A percentile compares a stretch with the other conserved stretches of the same genome.
Conservation (phyloP, 2,329 filamentous ascomycete genomes). For the Emmonsiellopsis sp. region DNA sequence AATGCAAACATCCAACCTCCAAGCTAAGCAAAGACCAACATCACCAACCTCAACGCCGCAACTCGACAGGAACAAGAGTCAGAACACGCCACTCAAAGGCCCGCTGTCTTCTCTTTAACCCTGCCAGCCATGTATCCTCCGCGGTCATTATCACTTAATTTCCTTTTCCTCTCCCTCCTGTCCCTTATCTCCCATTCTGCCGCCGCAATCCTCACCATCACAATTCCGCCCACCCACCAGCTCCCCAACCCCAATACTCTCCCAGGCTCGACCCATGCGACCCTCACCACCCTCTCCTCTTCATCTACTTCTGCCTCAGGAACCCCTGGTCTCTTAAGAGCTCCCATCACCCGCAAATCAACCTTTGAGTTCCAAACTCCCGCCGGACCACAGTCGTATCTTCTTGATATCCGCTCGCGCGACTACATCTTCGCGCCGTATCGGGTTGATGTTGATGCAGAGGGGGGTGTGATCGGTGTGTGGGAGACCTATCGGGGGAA, state of each 20-base stretch:
- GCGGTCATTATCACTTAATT: slow-evolving; percentile 1
- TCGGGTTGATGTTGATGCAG: slow-evolving; percentile 56
- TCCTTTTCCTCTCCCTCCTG: slow-evolving; percentile 13
- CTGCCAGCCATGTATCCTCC: slow-evolving; percentile 11
- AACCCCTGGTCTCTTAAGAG: slow-evolving; percentile 47
- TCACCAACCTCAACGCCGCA: neutral
- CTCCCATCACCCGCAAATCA: slow-evolving; percentile 59
- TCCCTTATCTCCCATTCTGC: slow-evolving; percentile 14
- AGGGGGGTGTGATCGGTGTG: slow-evolving; percentile 47
- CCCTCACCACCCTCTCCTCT: slow-evolving; percentile 37
- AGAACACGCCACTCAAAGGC: neutral
- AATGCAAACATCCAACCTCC: neutral
- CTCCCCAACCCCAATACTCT: slow-evolving; percentile 36
- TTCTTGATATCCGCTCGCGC: slow-evolving; percentile 69
- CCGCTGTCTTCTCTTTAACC: too few relatives aligned
- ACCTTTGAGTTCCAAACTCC: slow-evolving; percentile 59
- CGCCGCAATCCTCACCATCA: slow-evolving; percentile 27
- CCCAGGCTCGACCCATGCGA: slow-evolving; percentile 42
- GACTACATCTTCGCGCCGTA: slow-evolving; percentile 70
- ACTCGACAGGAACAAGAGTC: neutral
- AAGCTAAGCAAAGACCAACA: neutral
- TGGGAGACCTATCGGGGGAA: slow-evolving; percentile 87
- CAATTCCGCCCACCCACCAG: slow-evolving; percentile 32
- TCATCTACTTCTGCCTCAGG: slow-evolving; percentile 38
- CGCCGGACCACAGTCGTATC: slow-evolving; percentile 50